Conservation (phyloP, 495 filamentous ascomycete species). For the Penicillium bovifimosum region DNA sequence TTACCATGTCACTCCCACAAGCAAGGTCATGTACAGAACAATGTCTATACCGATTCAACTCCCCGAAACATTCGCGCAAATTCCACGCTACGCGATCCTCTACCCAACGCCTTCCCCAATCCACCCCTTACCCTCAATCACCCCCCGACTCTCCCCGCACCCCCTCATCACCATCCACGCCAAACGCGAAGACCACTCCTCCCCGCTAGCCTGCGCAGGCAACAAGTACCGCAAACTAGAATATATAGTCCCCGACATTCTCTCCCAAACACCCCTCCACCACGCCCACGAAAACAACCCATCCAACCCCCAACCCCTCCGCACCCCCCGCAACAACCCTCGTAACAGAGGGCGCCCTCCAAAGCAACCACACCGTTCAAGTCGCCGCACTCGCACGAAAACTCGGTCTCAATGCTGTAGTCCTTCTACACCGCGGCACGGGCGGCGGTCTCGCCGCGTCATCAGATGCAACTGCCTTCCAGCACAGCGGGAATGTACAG, state of each 20-base stretch:
- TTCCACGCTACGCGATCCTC: constrained; percentile 29
- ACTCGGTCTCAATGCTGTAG: constrained; percentile 23
- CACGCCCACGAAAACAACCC: constrained; percentile 21
- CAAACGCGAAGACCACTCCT: constrained; percentile 39
- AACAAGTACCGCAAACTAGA: constrained; percentile 45
- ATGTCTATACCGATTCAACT: constrained; percentile 13
- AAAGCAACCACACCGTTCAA: constrained; percentile 41
- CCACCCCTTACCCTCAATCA: constrained; percentile 26
- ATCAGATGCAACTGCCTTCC: constrained; percentile 13
- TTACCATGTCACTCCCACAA: background rate
- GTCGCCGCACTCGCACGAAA: constrained; percentile 29
- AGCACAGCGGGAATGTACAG: constrained; percentile 29
- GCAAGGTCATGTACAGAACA: background rate
- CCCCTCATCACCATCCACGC: constrained; percentile 26
- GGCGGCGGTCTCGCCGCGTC: constrained; percentile 22
- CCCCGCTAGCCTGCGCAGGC: constrained; percentile 33
- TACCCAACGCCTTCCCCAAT: constrained; percentile 33
- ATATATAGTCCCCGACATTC: constrained; percentile 38
- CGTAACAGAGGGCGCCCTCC: constrained; percentile 39
- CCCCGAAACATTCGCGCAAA: constrained; percentile 24
- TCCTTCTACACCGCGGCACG: constrained; percentile 28
- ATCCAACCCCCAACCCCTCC: background rate
- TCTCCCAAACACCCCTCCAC: constrained; percentile 14
- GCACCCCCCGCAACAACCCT: constrained; percentile 24
- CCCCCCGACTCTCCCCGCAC: constrained; percentile 1